phyloP scores from a whole-genome alignment of 345 rosid species.

The Arabidopsis arenosa region DNA sequence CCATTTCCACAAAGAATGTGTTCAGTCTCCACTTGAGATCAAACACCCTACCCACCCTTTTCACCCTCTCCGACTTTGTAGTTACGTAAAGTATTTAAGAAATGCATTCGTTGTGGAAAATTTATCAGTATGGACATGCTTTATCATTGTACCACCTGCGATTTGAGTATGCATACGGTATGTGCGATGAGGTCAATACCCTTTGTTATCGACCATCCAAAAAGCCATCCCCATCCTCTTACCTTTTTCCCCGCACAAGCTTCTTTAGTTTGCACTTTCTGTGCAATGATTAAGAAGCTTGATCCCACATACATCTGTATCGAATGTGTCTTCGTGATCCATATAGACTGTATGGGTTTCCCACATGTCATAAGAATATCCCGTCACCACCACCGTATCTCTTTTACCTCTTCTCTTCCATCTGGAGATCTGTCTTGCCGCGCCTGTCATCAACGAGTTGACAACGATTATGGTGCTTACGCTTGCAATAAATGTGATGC shows the following conservation, averaged over 20 bases:
- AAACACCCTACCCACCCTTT: neutral
- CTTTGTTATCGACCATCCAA: neutral
- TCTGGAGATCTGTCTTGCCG: neutral
- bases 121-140: neutral
- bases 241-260: neutral
- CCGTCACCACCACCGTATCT: slow-evolving; percentile 16
- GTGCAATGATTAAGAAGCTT: neutral
- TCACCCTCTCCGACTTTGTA: neutral
- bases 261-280: neutral
- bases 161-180: neutral
- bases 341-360: neutral
- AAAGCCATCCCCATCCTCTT: neutral
- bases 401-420: neutral
- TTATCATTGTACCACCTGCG: neutral
- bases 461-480: neutral
- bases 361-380: slow-evolving; percentile 18
- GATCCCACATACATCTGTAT: neutral
- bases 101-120: neutral
- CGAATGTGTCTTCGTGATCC: neutral
- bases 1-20: neutral
- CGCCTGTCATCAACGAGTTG: neutral
- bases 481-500: neutral
- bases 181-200: neutral
- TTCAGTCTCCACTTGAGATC: neutral
- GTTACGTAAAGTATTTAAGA: no score